Percentiles rank a stretch among this genome's conserved stretches.
Evolutionary conservation across 352 stramenopile genomes (phyloP).

Genomic region (Globisporangium middletonii): DNA sequence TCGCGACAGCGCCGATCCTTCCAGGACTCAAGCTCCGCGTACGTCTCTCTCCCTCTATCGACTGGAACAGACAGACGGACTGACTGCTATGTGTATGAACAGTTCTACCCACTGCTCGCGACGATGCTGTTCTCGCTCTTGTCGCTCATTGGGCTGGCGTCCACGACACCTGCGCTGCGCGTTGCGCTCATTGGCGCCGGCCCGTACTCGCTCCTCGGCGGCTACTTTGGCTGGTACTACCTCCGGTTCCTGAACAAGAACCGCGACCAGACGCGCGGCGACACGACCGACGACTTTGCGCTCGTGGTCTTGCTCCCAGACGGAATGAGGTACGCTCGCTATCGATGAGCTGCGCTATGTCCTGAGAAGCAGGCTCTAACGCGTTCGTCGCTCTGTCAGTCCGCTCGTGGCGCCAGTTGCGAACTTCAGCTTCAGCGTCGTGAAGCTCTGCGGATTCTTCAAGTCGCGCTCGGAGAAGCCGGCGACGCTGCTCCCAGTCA

Average conservation of each 20-base stretch:
- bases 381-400: constrained; percentile 18
- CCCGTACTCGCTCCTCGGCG: constrained; percentile 64
- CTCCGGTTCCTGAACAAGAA: constrained; percentile 83
- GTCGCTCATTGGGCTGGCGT: constrained; percentile 35
- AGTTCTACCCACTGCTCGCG: constrained; percentile 70
- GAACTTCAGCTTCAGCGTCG: constrained; percentile 81
- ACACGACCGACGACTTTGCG: constrained; percentile 76
- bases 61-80: neutral
- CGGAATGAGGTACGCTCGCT: constrained; percentile 46
- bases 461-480: constrained; percentile 66
- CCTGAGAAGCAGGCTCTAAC: constrained; percentile 1
- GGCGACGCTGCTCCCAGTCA: constrained; percentile 50
- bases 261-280: constrained; percentile 53
- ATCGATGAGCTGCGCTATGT: neutral
- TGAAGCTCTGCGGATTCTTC: constrained; percentile 81
- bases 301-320: constrained; percentile 67
- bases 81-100: neutral
- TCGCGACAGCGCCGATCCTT: constrained; percentile 45
- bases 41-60: constrained; percentile 13
- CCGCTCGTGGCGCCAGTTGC: constrained; percentile 52
- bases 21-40: constrained; percentile 61
- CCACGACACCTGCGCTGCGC: constrained; percentile 29
- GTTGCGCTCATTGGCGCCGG: constrained; percentile 56
- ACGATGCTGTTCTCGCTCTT: constrained; percentile 44
- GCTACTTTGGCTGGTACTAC: constrained; percentile 84